Conservation (phyloP, 1,139 yeast genomes). For the Protomyces lactucae-debilis region DNA sequence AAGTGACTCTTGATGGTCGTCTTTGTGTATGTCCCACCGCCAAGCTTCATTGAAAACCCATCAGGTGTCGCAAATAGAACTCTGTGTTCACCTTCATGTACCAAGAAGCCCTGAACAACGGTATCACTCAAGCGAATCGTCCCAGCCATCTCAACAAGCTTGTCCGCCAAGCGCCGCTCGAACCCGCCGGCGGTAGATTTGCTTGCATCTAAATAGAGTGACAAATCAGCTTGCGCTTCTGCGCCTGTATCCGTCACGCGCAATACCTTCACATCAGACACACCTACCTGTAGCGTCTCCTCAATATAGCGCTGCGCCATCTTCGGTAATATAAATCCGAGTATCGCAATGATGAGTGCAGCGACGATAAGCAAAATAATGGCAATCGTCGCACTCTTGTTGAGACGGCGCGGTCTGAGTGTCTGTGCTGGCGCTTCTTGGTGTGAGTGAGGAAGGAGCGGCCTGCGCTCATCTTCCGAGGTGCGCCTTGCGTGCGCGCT, state of each 20-base stretch:
- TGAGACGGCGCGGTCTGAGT: background rate
- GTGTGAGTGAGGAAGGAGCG: background rate
- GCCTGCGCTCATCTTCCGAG: background rate
- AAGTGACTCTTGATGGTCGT: background rate
- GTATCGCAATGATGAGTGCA: background rate
- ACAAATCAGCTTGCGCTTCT: background rate
- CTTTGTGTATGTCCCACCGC: background rate
- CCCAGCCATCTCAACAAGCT: constrained; percentile 5
- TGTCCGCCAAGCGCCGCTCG: background rate
- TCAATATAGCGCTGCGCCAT: constrained; percentile 16
- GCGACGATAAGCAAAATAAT: background rate
- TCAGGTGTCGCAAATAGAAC: background rate
- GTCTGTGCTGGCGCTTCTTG: background rate
- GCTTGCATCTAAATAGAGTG: background rate
- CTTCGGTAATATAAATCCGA: constrained; percentile 6
- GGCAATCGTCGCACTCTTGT: background rate
- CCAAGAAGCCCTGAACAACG: background rate
- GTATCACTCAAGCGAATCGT: constrained; percentile 3
- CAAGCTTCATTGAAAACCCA: background rate
- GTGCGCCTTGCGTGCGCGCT: background rate
- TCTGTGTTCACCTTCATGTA: constrained; percentile 4
- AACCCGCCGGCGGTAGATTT: background rate
- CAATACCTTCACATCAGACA: background rate
- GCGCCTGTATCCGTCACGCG: constrained; percentile 14
- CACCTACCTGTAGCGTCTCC: constrained; percentile 2